Conservation (phyloP, 73 alveolate genomes). For the Paramecium sexaurelia region DNA sequence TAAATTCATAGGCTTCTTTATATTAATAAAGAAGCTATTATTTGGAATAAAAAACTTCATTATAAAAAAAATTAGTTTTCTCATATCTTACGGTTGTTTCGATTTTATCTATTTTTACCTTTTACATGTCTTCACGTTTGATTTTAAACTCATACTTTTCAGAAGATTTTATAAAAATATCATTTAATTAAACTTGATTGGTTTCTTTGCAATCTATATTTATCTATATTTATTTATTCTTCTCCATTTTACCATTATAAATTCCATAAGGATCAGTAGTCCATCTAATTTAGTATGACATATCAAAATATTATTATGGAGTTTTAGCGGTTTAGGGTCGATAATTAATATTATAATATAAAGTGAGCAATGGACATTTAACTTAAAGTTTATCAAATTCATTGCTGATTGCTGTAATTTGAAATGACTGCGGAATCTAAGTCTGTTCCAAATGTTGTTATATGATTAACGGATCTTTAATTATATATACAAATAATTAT, state of each 20-base stretch:
- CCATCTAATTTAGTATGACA: not conserved
- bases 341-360: not conserved
- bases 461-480: not conserved
- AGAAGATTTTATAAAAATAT: no score
- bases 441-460: not conserved
- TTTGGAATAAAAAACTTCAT: not conserved
- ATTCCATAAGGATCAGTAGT: no score
- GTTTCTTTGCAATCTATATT: no score
- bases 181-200: no score
- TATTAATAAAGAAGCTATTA: not conserved
- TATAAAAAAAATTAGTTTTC: not conserved
- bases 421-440: not conserved
- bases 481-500: not conserved
- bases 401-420: not conserved
- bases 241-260: no score
- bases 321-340: no score
- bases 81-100: accelerated
- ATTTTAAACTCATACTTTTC: no score
- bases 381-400: not conserved
- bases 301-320: not conserved
- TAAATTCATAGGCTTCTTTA: not conserved
- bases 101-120: not conserved
- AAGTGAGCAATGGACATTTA: not conserved
- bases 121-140: no score
- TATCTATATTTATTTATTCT: no score